phyloP scores from a whole-genome alignment of 371 early-diverging fungal genomes.

The Syncephalastrum sp. region DNA sequence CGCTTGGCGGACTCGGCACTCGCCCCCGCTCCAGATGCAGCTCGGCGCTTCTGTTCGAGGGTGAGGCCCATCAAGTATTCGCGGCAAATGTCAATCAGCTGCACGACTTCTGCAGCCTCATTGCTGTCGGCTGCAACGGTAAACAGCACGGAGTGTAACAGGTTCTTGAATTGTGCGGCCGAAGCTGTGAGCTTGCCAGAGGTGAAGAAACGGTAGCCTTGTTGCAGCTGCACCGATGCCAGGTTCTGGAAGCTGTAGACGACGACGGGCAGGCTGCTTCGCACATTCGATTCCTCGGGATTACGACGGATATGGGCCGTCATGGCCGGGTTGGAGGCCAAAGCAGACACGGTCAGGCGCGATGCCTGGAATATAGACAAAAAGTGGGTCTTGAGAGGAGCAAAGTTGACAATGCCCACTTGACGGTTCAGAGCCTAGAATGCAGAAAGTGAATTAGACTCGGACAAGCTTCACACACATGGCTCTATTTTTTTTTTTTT shows the following conservation, averaged over 20 bases:
- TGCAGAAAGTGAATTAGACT: neutral
- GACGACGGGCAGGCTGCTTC: slow-evolving; percentile 55
- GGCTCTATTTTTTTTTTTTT: slow-evolving; percentile 3
- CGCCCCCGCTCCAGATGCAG: slow-evolving; percentile 32
- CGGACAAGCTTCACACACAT: neutral
- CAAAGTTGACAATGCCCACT: slow-evolving; percentile 87
- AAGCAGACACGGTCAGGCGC: slow-evolving; percentile 63
- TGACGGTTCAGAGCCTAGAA: slow-evolving; percentile 81
- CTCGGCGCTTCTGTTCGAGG: slow-evolving; percentile 79
- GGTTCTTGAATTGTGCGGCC: slow-evolving; percentile 66
- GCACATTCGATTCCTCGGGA: slow-evolving; percentile 51
- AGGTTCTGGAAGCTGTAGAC: slow-evolving; percentile 55
- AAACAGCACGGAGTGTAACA: slow-evolving; percentile 75
- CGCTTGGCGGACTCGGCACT: slow-evolving; percentile 63
- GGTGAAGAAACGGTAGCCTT: slow-evolving; percentile 77
- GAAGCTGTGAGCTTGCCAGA: slow-evolving; percentile 78
- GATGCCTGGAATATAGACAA: slow-evolving; percentile 78
- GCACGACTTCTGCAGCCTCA: slow-evolving; percentile 75
- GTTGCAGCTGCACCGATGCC: slow-evolving; percentile 63
- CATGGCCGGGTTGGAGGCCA: slow-evolving; percentile 62
- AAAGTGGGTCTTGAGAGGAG: slow-evolving; percentile 84
- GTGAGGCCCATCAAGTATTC: slow-evolving; percentile 89
- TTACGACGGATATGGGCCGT: slow-evolving; percentile 64
- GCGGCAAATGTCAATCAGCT: slow-evolving; percentile 78
- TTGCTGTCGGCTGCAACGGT: slow-evolving; percentile 53